Evolutionary conservation across 495 filamentous ascomycete genomes (phyloP), one percentile per base, ranked within the genome.

Genomic region (Podospora pseudoanserina): DNA sequence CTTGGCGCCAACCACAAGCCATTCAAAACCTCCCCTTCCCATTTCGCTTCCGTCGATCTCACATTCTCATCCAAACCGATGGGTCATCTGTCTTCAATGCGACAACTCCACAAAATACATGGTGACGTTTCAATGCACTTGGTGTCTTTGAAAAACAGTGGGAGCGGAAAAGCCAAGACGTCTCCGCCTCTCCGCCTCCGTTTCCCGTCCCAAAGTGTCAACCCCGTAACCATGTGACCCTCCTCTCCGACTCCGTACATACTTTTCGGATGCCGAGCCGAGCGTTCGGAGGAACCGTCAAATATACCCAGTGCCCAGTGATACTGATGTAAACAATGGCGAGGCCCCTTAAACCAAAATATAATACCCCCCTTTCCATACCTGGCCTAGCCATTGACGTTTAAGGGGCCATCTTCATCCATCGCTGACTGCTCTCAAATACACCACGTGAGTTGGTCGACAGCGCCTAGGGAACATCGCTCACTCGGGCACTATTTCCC

Each of bases 1-100:
- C 4, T 65, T 67, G 39, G 23, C 39, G 27, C 65, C 65, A 30
- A 32, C 7, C 18, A 67, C 30, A 32, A 32, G 30, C 30, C 30
- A 32, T 32, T 19, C 23, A 16, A n/a, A n/a, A 27, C 7, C 2
- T 54, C 16, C 18, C 65, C 56, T 70, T 70, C 54, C 60, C 53
- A 66, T 70, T 26, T 70, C 64, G 68, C 68, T 70, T 67, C 64
- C 39, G 68, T 57, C 64, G 68, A 67, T 70, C 68, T 49, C 30
- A 49, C 49, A 28, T 16, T 49, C 9, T 49, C 39, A 13, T 49
- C 39, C 39, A 49, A 49, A 49, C 39, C 9, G 39, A 11, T 16
- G 39, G 39, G 15, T 49, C 39, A 49, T 11, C 15, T 49, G 9
- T 16, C 39, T 49, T 49, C 39, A 11, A 49, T 49, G 39, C 39